Base-by-base conservation (phyloP, 306 rosid genomes). In the Cucumis melo region DNA sequence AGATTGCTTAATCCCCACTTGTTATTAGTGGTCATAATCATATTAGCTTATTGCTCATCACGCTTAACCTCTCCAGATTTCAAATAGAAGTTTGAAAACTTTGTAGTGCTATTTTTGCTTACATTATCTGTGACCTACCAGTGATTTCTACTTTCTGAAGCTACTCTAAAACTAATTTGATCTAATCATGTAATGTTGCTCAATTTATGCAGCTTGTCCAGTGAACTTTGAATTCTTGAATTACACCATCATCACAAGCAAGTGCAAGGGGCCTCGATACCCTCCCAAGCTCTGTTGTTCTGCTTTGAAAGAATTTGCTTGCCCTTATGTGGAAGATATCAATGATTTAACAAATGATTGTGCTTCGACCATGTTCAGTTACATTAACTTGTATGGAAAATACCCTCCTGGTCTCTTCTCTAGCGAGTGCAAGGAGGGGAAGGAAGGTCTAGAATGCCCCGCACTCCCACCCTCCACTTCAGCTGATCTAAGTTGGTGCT, bases 351-450 rank as follows among this genome's bases (percentile, higher is more conserved):
- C 91, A 20, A 94, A 88, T 17, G 97, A 87, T 32, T 94, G 99
- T 19, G 89, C 99, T 53, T 79, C 97, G 8, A 94, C 93, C 77
- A 90, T 94, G 97, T 94, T 94, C 87, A 94, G 99, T 80, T 94
- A 94, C 88, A 90, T 94, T 20, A 90, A 94, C 84, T 88, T 94
- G 65, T 87, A 92, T 7, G 99, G 99, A 42, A 82, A 76, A 66
- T 94, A 94, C 90, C 99, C 99, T 21, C 93, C 99, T 0, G 99
- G 99, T 55, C 95, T 94, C 78, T 94, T 94, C 58, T 78, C 96
- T 21, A 83, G 85, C 0, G 96, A 90, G 84, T 94, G 99, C 75
- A 85, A 38, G 0, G 97, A 81, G 38, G 95, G 87, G 20, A 92
- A 90, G 81, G 0, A 4, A 32, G 97, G 99, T 76, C 93, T 94